Evolutionary conservation across 1,284 basidiomycete species (phyloP).

Genomic region (Austroboletus niveus): DNA sequence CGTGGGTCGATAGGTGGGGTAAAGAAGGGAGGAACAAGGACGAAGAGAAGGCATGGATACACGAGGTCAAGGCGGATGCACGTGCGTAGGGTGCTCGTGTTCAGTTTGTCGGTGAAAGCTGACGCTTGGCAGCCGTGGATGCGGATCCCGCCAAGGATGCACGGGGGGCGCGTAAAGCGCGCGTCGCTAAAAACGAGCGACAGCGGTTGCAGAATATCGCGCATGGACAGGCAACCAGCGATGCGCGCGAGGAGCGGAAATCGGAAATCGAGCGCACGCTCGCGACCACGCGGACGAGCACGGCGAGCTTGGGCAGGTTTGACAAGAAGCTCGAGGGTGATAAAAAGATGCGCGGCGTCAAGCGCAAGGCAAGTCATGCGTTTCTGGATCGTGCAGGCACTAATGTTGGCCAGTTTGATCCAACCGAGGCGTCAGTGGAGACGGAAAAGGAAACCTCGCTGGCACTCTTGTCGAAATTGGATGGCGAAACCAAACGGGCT

Average conservation of each 20-base stretch:
- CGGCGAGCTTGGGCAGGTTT: constrained; percentile 92
- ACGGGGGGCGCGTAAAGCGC: constrained; percentile 74
- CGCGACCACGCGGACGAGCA: constrained; percentile 78
- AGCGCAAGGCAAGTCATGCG: constrained; percentile 75
- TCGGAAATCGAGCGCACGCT: constrained; percentile 76
- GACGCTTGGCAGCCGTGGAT: constrained; percentile 53
- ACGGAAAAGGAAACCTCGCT: constrained; percentile 76
- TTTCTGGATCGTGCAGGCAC: too few relatives aligned
- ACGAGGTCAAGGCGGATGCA: constrained; percentile 84
- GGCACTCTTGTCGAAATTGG: constrained; percentile 74
- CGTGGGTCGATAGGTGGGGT: constrained; percentile 95
- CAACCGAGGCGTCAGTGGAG: constrained; percentile 64
- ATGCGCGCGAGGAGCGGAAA: constrained; percentile 57
- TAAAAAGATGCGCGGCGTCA: constrained; percentile 83
- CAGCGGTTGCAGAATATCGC: constrained; percentile 82
- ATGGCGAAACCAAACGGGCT: constrained; percentile 65
- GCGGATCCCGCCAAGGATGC: constrained; percentile 79
- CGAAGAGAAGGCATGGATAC: constrained; percentile 88
- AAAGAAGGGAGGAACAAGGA: constrained; percentile 89
- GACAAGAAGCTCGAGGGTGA: constrained; percentile 90
- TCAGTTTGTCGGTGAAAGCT: not conserved
- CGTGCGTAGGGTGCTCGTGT: constrained; percentile 48
- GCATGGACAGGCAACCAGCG: constrained; percentile 42
- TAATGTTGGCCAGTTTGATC: constrained; percentile 62
- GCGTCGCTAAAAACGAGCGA: constrained; percentile 82